Base-by-base conservation (phyloP, 257 asterid species). In the Sherardia arvensis region DNA sequence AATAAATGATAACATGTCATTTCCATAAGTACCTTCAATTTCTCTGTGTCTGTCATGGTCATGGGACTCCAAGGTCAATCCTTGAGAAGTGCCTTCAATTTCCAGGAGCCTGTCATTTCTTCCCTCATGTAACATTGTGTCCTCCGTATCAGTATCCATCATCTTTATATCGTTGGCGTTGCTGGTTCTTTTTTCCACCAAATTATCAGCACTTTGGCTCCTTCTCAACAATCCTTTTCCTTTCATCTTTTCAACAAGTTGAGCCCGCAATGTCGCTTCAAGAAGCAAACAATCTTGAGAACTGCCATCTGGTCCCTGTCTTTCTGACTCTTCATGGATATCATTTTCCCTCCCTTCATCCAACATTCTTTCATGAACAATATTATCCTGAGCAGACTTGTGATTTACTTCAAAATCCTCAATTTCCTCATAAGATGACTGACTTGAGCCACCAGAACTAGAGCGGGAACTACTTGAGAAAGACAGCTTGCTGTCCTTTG, bases 211-310 rank as follows among this genome's bases (percentile, higher is more conserved):
- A 66, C 64, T 70, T 36, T 68, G 28, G 34, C 32, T 70, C 55
- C 54, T 49, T 66, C 73, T 75, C 33, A 78, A 53, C 68, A 80
- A 59, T 57, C 73, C 59, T 72, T 69, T 77, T 59, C 14, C 69
- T 66, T 63, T 68, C 22, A 80, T 65, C 64, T 74, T 80, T 72
- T 78, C 78, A 67, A 77, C 64, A 8, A 80, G 85, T 71, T 80
- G 83, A 69, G 85, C 75, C 71, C 83, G 74, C 69, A 80, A 70
- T 55, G 83, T 67, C 49, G 83, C 86, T 72, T 80, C 86, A 7
- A 80, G 86, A 66, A 75, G 78, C 63, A 80, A 64, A 61, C 79
- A 72, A 66, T 80, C 81, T 36, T 67, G 79, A 54, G 76, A 70
- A 55, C 62, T 57, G 59, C 65, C 60, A 56, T 61, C 15, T 5